These are phyloP conservation scores for Aspergillus affinis DNA, from an alignment of 495 filamentous ascomycete species.

Conservation along the genomic window DNA sequence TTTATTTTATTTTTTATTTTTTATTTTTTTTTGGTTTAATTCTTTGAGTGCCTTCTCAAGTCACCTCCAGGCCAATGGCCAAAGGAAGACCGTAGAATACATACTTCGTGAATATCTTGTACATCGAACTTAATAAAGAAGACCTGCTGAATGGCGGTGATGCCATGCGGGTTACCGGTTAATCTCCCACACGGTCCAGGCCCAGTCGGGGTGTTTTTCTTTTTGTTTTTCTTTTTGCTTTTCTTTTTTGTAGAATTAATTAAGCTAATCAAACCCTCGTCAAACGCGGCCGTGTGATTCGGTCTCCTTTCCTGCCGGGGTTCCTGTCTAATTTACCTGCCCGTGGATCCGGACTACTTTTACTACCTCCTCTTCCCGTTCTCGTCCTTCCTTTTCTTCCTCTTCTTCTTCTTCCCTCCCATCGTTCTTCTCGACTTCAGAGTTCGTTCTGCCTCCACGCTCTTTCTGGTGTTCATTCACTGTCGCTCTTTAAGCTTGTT, in stretches of 20 bases:
- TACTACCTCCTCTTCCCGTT: slow-evolving; percentile 13
- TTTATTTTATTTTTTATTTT: slow-evolving; percentile 2
- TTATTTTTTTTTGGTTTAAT: background rate
- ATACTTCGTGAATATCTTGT: background rate
- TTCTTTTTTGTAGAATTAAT: background rate
- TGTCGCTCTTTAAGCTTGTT: slow-evolving; percentile 38
- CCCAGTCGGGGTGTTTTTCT: background rate
- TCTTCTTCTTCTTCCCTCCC: slow-evolving; percentile 24
- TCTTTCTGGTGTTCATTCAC: background rate
- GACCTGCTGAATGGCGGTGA: too few relatives aligned
- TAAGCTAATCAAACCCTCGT: background rate
- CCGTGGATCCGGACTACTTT: background rate
- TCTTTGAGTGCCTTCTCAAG: too few relatives aligned
- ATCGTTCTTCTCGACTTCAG: slow-evolving; percentile 29
- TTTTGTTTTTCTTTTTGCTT: too few relatives aligned
- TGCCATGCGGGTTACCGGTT: too few relatives aligned
- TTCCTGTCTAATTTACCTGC: background rate
- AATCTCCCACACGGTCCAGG: background rate
- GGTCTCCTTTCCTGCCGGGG: background rate
- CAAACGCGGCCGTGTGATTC: background rate
- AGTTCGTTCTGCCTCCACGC: slow-evolving; percentile 34
- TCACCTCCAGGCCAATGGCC: too few relatives aligned
- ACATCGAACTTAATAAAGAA: too few relatives aligned
- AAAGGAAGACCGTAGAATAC: too few relatives aligned
- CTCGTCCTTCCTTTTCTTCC: slow-evolving; percentile 14